These are phyloP conservation scores for Emydomyces testavorans DNA, from an alignment of 2,329 filamentous ascomycete species.

Conservation along the genomic window DNA sequence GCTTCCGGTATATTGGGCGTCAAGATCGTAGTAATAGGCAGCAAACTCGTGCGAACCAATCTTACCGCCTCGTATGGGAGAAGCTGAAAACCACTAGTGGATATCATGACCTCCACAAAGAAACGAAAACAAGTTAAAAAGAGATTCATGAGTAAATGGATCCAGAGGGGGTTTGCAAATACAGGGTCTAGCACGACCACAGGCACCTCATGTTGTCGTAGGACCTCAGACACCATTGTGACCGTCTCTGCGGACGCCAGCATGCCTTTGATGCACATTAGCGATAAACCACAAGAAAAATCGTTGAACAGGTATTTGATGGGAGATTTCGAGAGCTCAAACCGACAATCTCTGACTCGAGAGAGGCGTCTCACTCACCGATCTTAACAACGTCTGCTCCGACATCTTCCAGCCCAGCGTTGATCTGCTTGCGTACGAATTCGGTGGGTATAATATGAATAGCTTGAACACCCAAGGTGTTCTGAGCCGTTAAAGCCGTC, in stretches of 20 bases:
- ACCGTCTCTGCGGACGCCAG: conserved; percentile 62
- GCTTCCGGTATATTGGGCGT: conserved; percentile 42
- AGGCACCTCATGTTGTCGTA: conserved; percentile 47
- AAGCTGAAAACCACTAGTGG: conserved; percentile 39
- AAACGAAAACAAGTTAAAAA: conserved; percentile 8
- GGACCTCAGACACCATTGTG: conserved; percentile 52
- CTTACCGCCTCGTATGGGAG: conserved; percentile 35
- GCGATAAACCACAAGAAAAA: background rate
- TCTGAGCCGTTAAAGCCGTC: conserved; percentile 90
- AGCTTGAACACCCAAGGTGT: conserved; percentile 70
- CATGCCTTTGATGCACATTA: conserved; percentile 51
- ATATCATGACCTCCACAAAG: conserved; percentile 65
- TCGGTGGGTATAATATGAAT: conserved; percentile 67
- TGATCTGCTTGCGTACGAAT: conserved; percentile 76
- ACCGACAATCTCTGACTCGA: too few species aligned
- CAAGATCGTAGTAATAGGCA: conserved; percentile 36
- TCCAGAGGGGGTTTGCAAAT: conserved; percentile 19
- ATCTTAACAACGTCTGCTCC: conserved; percentile 85
- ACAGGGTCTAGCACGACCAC: conserved; percentile 65
- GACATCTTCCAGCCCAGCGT: conserved; percentile 72
- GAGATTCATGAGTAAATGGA: background rate
- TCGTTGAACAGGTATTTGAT: too few species aligned
- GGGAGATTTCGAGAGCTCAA: too few species aligned
- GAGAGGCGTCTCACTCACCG: conserved; percentile 50
- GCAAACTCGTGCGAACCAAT: conserved; percentile 30